These are phyloP conservation scores for Saccharomycodes ludwigii DNA, from an alignment of 805 yeast species.

Conservation along the genomic window DNA sequence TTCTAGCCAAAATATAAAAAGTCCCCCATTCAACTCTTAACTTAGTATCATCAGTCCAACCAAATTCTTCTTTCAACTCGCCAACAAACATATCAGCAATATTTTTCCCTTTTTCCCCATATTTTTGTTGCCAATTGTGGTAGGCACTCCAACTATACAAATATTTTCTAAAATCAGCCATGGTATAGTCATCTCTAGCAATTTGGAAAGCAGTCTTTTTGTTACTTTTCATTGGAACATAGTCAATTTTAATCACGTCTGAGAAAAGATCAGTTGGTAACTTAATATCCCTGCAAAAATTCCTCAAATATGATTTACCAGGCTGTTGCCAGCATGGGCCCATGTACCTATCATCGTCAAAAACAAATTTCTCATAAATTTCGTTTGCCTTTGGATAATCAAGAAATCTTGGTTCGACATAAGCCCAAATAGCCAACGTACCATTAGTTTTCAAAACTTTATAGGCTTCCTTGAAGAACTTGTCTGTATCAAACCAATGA, in stretches of 20 bases:
- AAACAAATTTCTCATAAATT: constrained; percentile 40
- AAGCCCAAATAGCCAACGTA: constrained; percentile 61
- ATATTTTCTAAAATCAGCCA: constrained; percentile 38
- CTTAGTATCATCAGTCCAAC: constrained; percentile 33
- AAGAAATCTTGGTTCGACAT: constrained; percentile 52
- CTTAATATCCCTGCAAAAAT: constrained; percentile 30
- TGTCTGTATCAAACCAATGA: constrained; percentile 58
- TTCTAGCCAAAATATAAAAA: constrained; percentile 36
- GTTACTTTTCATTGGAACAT: constrained; percentile 16
- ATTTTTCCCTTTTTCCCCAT: constrained; percentile 29
- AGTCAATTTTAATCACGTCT: constrained; percentile 27
- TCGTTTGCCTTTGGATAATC: constrained; percentile 43
- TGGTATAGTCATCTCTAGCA: constrained; percentile 30
- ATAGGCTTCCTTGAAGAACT: constrained; percentile 37
- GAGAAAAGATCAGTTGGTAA: constrained; percentile 32
- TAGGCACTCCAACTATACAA: constrained; percentile 55
- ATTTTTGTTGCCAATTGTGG: constrained; percentile 41
- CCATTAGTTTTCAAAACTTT: constrained; percentile 43
- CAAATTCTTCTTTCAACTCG: constrained; percentile 30
- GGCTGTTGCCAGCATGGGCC: constrained; percentile 66
- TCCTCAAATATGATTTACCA: constrained; percentile 41
- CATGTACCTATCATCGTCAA: constrained; percentile 33
- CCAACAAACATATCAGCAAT: constrained; percentile 35
- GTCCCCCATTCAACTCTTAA: constrained; percentile 44
- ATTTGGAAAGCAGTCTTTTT: constrained; percentile 20